Percentiles rank a stretch among this genome's conserved stretches.
These are phyloP conservation scores for Exophiala sp. DNA, from an alignment of 2,329 filamentous ascomycete genomes.

Conservation along the genomic window DNA sequence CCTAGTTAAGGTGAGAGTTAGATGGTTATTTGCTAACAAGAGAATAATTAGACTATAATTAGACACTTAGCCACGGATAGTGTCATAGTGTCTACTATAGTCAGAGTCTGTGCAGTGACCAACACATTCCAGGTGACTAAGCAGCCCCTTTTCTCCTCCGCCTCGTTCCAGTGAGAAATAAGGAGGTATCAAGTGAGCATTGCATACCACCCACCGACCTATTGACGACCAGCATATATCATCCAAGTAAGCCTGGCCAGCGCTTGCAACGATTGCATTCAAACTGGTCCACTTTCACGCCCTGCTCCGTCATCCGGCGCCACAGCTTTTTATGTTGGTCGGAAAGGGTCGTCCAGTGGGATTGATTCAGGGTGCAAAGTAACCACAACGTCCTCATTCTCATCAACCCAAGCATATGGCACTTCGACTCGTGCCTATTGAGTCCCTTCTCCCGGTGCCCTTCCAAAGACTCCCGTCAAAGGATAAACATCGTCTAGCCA, in stretches of 20 bases:
- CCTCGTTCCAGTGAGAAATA: background rate
- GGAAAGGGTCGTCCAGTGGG: background rate
- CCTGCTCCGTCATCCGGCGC: too few species aligned
- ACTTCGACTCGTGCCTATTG: background rate
- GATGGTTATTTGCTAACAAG: constrained; percentile 7
- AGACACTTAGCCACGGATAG: too few species aligned
- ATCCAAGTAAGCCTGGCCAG: too few species aligned
- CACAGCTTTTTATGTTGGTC: too few species aligned
- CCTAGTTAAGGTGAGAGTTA: background rate
- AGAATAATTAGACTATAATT: too few species aligned
- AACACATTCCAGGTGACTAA: constrained; percentile 12
- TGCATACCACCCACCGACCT: too few species aligned
- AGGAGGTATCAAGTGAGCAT: too few species aligned
- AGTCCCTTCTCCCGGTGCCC: background rate
- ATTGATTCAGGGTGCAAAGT: background rate
- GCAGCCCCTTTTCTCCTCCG: background rate
- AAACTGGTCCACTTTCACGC: background rate
- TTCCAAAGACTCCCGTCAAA: background rate
- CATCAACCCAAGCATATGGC: background rate
- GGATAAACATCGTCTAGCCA: background rate
- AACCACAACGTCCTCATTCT: background rate
- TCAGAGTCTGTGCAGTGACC: background rate
- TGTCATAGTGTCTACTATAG: too few species aligned
- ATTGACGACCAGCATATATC: too few species aligned
- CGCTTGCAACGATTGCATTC: too few species aligned